Evolutionary conservation across 225 moss, liverwort and hornwort genomes (phyloP), one percentile per base, ranked within the genome.

Genomic region (Ulota crispa): DNA sequence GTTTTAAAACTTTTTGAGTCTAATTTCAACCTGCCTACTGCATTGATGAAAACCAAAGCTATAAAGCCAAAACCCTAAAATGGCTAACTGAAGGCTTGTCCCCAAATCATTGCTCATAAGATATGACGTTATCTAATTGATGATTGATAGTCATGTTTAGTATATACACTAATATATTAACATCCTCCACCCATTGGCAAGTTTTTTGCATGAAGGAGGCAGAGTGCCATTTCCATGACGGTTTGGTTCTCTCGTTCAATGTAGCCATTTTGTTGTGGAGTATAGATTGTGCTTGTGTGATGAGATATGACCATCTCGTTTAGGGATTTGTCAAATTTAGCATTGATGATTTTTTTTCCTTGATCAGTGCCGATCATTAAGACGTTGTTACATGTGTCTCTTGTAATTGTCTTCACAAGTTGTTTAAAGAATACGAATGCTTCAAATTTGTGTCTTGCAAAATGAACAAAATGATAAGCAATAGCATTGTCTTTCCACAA

Each of bases 381-480:
- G 14, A 56, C 24, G 0, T 23, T 0, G 0, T 73, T 23, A 1
- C 56, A 0, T 23, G 2, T 73, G 0, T 73, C 4, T 0, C 1
- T 1, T n/a, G 56, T 56, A 23, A 73, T 12, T 21, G 9, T 23
- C 0, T 1, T 55, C 0, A 56, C 53, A 5, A 73, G 13, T 37
- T 1, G 4, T 56, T 24, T 23, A 2, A 56, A 37, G 7, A 73
- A 36, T 8, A 0, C 0, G 2, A 73, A 73, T 7, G n/a, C 56
- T 6, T 73, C 36, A 37, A 0, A 36, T 1, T 79, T 79, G 1
- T 60, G 4, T 1, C 60, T 8, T 1, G 79, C 1, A 24, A 79
- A 70, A 16, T 79, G 47, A 1, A 79, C 31, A 9, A 45, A 79
- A 2, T 1, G 0, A 1, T 61, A 79, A 3, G 59, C 0, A 6